Evolutionary conservation across 805 yeast species (phyloP).

Genomic region (Candida palmyrensis): DNA sequence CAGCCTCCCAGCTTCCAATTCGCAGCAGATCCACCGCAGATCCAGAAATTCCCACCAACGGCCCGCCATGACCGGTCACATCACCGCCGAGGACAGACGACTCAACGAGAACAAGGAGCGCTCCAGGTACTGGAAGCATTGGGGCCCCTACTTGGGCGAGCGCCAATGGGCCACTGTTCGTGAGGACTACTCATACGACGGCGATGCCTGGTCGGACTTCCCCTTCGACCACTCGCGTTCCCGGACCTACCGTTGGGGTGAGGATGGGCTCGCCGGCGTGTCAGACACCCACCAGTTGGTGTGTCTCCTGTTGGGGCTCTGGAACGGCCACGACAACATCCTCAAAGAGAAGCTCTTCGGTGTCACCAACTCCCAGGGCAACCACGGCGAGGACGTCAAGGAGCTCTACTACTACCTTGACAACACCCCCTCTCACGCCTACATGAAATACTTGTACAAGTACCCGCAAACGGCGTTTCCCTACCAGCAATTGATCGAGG

Average conservation of each 20-base stretch:
- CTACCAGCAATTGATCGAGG: conserved; percentile 65
- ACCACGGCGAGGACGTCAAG: conserved; percentile 95
- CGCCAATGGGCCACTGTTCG: conserved; percentile 85
- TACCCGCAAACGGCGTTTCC: conserved; percentile 88
- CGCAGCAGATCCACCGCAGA: too few species aligned
- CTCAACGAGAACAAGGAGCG: conserved; percentile 27
- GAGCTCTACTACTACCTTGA: conserved; percentile 81
- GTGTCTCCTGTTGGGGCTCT: conserved; percentile 75
- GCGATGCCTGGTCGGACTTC: conserved; percentile 88
- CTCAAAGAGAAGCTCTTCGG: conserved; percentile 86
- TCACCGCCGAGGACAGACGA: conserved; percentile 36
- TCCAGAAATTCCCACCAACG: too few species aligned
- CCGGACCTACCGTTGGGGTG: conserved; percentile 90
- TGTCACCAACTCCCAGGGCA: conserved; percentile 87
- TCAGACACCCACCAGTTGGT: conserved; percentile 76
- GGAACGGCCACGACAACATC: conserved; percentile 87
- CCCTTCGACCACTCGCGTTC: conserved; percentile 81
- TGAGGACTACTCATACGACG: conserved; percentile 81
- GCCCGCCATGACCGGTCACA: conserved; percentile 4
- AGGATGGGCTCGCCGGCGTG: conserved; percentile 90
- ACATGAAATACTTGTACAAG: conserved; percentile 86
- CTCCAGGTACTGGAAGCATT: conserved; percentile 65
- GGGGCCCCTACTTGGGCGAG: conserved; percentile 91
- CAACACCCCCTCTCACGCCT: conserved; percentile 89
- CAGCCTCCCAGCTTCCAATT: too few species aligned